These are phyloP conservation scores for Botrytis medusae DNA, from an alignment of 2,329 filamentous ascomycete species.

Conservation along the genomic window DNA sequence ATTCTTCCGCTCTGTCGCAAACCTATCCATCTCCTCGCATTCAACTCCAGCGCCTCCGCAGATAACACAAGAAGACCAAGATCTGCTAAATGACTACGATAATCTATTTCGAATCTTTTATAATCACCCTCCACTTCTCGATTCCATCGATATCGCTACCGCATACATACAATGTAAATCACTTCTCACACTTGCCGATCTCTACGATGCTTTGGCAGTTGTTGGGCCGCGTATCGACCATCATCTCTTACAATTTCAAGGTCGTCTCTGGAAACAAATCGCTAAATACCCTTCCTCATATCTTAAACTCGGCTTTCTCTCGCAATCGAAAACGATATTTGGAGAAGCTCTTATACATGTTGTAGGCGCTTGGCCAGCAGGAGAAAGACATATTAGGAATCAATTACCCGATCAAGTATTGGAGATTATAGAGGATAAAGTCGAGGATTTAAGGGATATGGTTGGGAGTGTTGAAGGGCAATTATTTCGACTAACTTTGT, in stretches of 20 bases:
- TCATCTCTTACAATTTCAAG: conserved; percentile 88
- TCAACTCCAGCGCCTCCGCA: conserved; percentile 46
- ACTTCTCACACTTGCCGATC: conserved; percentile 83
- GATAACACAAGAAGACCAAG: conserved; percentile 62
- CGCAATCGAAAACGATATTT: conserved; percentile 79
- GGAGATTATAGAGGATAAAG: conserved; percentile 92
- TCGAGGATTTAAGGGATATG: conserved; percentile 83
- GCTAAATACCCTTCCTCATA: conserved; percentile 95
- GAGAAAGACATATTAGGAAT: conserved; percentile 70
- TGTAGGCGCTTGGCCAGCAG: conserved; percentile 88
- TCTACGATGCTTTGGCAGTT: conserved; percentile 87
- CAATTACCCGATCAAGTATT: conserved; percentile 74
- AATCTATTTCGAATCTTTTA: conserved; percentile 96
- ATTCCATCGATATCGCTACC: conserved; percentile 84
- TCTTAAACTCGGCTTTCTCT: conserved; percentile 82
- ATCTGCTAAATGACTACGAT: conserved; percentile 87
- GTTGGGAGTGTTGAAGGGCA: conserved; percentile 77
- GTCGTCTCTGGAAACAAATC: conserved; percentile 90
- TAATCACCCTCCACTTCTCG: conserved; percentile 81
- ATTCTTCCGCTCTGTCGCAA: conserved; percentile 88
- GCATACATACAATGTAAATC: conserved; percentile 94
- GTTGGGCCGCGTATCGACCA: conserved; percentile 90
- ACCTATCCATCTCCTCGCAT: conserved; percentile 59
- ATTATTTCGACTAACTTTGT: conserved; percentile 75
- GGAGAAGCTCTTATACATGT: conserved; percentile 89